Evolutionary conservation across 2,329 filamentous ascomycete species (phyloP), one percentile per base, ranked within the genome.

Genomic region (Aspergillus fumigatus): DNA sequence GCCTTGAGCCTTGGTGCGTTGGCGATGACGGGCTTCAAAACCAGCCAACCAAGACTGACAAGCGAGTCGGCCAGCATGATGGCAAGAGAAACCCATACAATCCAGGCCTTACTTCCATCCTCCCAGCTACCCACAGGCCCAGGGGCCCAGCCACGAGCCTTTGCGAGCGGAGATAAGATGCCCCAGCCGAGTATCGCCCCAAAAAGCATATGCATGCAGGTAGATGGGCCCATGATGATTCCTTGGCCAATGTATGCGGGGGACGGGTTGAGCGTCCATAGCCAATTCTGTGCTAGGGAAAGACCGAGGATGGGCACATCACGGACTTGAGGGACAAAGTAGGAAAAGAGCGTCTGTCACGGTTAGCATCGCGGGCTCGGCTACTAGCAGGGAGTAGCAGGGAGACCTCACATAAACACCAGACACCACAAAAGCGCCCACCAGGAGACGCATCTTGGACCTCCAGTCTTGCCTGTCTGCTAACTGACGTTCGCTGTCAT

Each of bases 201-300:
- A 2, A 97, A 77, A 1, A 96, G 82, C 94, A 99, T 99, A 65
- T 97, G 93, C 52, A 96, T 81, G 3, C 93, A 97, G 0, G 94
- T 99, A 41, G 91, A 88, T 3, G 93, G 90, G 0, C 94, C 94
- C 94, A 99, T 99, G 68, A 99, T 97, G 60, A 99, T 95, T 10
- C 94, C 94, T 75, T 99, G 94, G 0, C 94, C 94, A 26, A 97
- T 86, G 71, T 99, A 99, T 2, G 94, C 94, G n/a, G 96, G 88
- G 48, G 92, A 97, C 0, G 94, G 94, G 64, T 99, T 99, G 6
- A 99, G 79, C 0, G 90, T 94, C 94, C 94, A 99, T 1, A 97
- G 82, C 93, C 93, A 99, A 1, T 84, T 84, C 1, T 83, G 76
- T 0, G 92, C 92, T 6, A 95, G 83, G 1, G 82, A 75, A 0